Conservation (phyloP, 176 grass and related monocot species). For the Oryza brachyantha region DNA sequence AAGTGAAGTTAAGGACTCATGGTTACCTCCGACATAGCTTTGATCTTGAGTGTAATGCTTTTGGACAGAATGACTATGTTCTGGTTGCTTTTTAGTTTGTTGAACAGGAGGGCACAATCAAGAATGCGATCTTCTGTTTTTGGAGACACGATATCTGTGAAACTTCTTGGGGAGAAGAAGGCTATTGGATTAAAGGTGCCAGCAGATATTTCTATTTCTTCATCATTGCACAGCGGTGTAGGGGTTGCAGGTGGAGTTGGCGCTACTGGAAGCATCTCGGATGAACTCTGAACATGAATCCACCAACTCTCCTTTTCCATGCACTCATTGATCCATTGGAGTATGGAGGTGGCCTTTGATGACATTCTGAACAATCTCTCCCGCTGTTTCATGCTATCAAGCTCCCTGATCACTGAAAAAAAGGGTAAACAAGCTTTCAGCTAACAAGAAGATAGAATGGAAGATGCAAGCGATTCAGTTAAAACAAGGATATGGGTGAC, state of each 20-base stretch:
- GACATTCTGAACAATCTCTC: constrained; percentile 62
- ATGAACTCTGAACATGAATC: constrained; percentile 82
- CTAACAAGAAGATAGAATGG: not conserved
- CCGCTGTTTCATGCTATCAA: constrained; percentile 69
- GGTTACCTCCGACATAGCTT: constrained; percentile 92
- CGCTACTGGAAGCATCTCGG: constrained; percentile 55
- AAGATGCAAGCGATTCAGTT: not conserved
- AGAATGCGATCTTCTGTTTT: constrained; percentile 73
- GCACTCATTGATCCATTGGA: constrained; percentile 88
- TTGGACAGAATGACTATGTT: constrained; percentile 62
- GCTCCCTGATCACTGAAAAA: constrained; percentile 76
- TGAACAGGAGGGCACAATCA: constrained; percentile 59
- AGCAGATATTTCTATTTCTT: constrained; percentile 8
- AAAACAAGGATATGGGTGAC: not conserved
- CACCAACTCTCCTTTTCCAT: constrained; percentile 74
- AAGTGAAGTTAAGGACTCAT: no score
- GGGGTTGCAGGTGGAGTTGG: constrained; percentile 93
- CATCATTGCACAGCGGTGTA: constrained; percentile 21
- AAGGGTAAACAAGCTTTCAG: not conserved
- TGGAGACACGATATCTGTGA: constrained; percentile 54
- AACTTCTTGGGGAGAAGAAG: constrained; percentile 39
- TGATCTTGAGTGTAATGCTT: constrained; percentile 81
- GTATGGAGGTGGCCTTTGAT: constrained; percentile 63
- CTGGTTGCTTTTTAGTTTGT: constrained; percentile 33
- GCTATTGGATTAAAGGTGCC: constrained; percentile 39